These are phyloP conservation scores for Gonapodya sp. DNA, from an alignment of 192 early-diverging fungal genomes.

Conservation along the genomic window DNA sequence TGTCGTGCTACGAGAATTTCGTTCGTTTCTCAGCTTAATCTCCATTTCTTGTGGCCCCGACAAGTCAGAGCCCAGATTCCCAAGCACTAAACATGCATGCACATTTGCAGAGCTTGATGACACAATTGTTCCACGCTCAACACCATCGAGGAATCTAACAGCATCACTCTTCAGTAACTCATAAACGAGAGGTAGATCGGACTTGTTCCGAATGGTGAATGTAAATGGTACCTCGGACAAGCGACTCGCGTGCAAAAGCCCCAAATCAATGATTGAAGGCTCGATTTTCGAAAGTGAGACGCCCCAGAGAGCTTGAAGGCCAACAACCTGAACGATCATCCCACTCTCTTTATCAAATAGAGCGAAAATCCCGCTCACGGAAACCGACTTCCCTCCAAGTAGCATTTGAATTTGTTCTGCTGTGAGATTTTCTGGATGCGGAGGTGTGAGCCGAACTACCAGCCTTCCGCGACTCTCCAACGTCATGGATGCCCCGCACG, in stretches of 20 bases:
- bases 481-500: background rate
- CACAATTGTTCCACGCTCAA: conserved; percentile 13
- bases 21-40: conserved; percentile 52
- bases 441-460: background rate
- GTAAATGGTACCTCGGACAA: conserved; percentile 51
- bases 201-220: conserved; percentile 53
- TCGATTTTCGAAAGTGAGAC: conserved; percentile 46
- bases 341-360: conserved; percentile 42
- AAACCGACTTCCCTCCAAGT: conserved; percentile 40
- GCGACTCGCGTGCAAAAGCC: conserved; percentile 64
- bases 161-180: conserved; percentile 36
- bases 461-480: background rate
- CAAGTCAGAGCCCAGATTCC: conserved; percentile 33
- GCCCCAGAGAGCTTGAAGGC: conserved; percentile 49
- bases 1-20: conserved; percentile 54
- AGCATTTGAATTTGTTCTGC: conserved; percentile 24
- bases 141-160: conserved; percentile 28
- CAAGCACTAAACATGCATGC: conserved; percentile 56
- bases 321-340: conserved; percentile 44
- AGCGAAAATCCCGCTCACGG: conserved; percentile 44
- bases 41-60: conserved; percentile 36
- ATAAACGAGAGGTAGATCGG: conserved; percentile 54
- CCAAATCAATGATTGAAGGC: conserved; percentile 48
- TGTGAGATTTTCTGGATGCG: background rate
- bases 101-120: conserved; percentile 28